Base-by-base conservation (phyloP, 2,329 filamentous ascomycete genomes). In the Aspergillus intermedius region DNA sequence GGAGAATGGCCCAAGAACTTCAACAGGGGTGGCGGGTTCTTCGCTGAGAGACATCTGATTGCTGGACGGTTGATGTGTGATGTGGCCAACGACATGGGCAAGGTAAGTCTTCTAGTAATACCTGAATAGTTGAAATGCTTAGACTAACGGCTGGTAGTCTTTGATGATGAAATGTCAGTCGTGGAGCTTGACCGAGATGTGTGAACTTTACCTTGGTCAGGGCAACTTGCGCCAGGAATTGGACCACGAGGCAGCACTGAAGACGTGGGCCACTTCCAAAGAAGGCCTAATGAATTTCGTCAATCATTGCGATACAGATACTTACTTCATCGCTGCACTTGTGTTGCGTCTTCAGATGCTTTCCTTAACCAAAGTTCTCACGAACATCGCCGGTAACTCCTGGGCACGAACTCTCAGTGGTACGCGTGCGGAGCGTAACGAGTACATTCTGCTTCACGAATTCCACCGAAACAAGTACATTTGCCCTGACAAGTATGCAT, bases 131-230 rank as follows among this genome's bases (percentile, higher is more conserved):
- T 6, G 10, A 21, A 21, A 19, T 12, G 37, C 30, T 13, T 35
- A 37, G 47, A 45, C 63, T 72, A 47, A 70, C 54, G 41, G 5
- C 40, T 4, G 40, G 41, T 58, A 76, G 75, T 96, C 91, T 9
- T 81, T 90, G 56, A 97, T 97, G 91, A 84, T 81, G 60, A 95
- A 95, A 72, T 98, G 93, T 68, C 91, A 96, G 69, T 95, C 91
- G 3, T 98, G 93, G 93, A 95, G 87, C 67, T 77, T 98, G 68
- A 94, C 91, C 2, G 93, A 98, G 69, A 98, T 98, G 91, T 95
- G 90, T 67, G 88, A 85, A 54, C 78, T 97, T 13, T 95, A 96
- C 57, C 83, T 98, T 4, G 79, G 83, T 28, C 81, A 81, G 22
- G 81, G 82, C 49, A 85, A 85, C 62, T 77, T 77, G 39, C 86